These are phyloP conservation scores for Rhizopogon vesiculosus DNA, from an alignment of 768 basidiomycete species.

Conservation along the genomic window DNA sequence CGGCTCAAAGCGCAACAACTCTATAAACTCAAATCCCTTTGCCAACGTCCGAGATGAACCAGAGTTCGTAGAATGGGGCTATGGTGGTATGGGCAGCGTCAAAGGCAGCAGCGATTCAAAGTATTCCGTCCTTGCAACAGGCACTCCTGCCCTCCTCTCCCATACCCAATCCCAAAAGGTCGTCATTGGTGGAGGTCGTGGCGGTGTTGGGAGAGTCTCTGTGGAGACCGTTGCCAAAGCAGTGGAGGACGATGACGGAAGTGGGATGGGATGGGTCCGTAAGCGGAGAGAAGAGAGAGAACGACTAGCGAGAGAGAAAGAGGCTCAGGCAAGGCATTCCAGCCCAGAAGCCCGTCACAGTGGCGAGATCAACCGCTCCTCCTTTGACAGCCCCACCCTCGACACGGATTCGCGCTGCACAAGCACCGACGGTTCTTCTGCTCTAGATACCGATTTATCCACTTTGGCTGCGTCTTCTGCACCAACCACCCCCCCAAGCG, in stretches of 20 bases:
- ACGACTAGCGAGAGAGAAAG: constrained; percentile 27
- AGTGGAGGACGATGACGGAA: constrained; percentile 70
- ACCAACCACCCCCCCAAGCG: background rate
- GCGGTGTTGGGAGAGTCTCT: constrained; percentile 26
- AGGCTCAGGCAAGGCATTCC: constrained; percentile 9
- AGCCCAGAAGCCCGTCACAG: constrained; percentile 18
- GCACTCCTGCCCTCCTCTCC: background rate
- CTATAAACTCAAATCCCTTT: constrained; percentile 48
- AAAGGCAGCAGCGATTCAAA: constrained; percentile 19
- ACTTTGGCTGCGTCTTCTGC: background rate
- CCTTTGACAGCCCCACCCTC: constrained; percentile 15
- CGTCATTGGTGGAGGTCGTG: constrained; percentile 20
- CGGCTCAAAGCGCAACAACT: constrained; percentile 39
- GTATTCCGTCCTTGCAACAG: background rate
- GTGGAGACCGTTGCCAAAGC: constrained; percentile 20
- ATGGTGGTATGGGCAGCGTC: constrained; percentile 75
- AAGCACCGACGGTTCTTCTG: background rate
- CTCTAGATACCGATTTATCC: background rate
- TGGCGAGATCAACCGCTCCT: constrained; percentile 16
- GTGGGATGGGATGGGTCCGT: constrained; percentile 84
- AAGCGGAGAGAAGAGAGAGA: constrained; percentile 56
- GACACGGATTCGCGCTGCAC: constrained; percentile 7
- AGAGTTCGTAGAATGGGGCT: constrained; percentile 92
- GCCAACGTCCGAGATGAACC: constrained; percentile 61
- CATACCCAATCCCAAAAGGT: constrained; percentile 7